These are phyloP conservation scores for Lepiota venenata DNA, from an alignment of 768 basidiomycete genomes.

Conservation along the genomic window DNA sequence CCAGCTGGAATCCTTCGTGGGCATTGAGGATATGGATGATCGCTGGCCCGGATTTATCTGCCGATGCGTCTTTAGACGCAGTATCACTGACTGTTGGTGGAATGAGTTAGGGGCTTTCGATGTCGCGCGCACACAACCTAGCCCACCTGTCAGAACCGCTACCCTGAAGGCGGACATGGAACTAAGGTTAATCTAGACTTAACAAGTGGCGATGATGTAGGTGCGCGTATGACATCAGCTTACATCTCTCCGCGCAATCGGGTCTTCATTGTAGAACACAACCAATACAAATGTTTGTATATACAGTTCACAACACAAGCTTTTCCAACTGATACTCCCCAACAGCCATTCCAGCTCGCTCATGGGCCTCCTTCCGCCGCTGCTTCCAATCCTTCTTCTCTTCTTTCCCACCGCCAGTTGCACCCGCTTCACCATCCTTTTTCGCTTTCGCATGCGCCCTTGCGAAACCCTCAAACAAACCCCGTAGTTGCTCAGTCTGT, in stretches of 20 bases:
- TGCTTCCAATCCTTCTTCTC: constrained; percentile 47
- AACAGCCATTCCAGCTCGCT: constrained; percentile 49
- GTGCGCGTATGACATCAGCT: background rate
- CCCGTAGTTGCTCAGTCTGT: constrained; percentile 52
- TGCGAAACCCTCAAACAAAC: constrained; percentile 60
- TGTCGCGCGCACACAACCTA: background rate
- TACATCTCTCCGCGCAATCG: background rate
- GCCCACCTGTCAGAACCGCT: constrained; percentile 20
- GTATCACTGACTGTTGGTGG: constrained; percentile 64
- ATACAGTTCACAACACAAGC: constrained; percentile 43
- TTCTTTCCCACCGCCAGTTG: constrained; percentile 28
- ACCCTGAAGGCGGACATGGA: constrained; percentile 13
- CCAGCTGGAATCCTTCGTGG: constrained; percentile 16
- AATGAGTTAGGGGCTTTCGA: background rate
- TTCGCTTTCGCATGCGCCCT: constrained; percentile 47
- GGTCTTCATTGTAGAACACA: background rate
- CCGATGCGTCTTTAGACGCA: constrained; percentile 40
- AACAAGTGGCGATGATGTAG: background rate
- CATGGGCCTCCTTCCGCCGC: constrained; percentile 49
- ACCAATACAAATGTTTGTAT: too few species aligned
- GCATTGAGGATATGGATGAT: constrained; percentile 48
- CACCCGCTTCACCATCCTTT: constrained; percentile 33
- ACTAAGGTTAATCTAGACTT: background rate
- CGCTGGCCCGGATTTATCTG: constrained; percentile 65
- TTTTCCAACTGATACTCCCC: constrained; percentile 75